phyloP scores from a whole-genome alignment of 371 early-diverging fungal genomes.

The Mucor mucedo region DNA sequence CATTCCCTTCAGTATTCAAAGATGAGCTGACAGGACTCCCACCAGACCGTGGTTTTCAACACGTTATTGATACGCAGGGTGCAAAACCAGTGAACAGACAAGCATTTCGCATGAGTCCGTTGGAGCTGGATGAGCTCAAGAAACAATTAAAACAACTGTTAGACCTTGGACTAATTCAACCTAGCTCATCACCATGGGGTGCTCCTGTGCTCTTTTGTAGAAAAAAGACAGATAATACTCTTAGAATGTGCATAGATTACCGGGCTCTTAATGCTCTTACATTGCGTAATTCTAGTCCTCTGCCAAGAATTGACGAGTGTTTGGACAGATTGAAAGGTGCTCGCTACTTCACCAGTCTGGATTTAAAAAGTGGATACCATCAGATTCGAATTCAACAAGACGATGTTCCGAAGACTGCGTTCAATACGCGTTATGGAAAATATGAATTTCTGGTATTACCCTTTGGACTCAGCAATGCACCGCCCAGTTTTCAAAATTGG shows the following conservation, averaged over 20 bases:
- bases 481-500: slow-evolving; percentile 2
- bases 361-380: slow-evolving; percentile 12
- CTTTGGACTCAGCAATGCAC: not conserved
- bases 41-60: slow-evolving; percentile 19
- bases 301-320: slow-evolving; percentile 55
- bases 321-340: slow-evolving; percentile 29
- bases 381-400: not conserved
- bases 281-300: slow-evolving; percentile 41
- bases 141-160: slow-evolving; percentile 9
- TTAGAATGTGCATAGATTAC: slow-evolving; percentile 49
- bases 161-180: slow-evolving; percentile 22
- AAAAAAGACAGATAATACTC: slow-evolving; percentile 49
- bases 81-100: slow-evolving; percentile 17
- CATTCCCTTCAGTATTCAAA: slow-evolving; percentile 9
- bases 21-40: slow-evolving; percentile 10
- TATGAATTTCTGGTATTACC: not conserved
- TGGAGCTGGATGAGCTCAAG: not conserved
- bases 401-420: slow-evolving; percentile 5
- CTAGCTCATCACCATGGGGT: slow-evolving; percentile 28
- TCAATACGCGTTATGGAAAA: slow-evolving; percentile 17
- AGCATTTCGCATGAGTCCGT: slow-evolving; percentile 32
- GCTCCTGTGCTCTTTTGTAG: slow-evolving; percentile 49
- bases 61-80: slow-evolving; percentile 28
- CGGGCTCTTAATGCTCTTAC: slow-evolving; percentile 51
- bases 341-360: slow-evolving; percentile 24